phyloP scores from a whole-genome alignment of 257 asterid genomes.

The Leonotis leonurus region DNA sequence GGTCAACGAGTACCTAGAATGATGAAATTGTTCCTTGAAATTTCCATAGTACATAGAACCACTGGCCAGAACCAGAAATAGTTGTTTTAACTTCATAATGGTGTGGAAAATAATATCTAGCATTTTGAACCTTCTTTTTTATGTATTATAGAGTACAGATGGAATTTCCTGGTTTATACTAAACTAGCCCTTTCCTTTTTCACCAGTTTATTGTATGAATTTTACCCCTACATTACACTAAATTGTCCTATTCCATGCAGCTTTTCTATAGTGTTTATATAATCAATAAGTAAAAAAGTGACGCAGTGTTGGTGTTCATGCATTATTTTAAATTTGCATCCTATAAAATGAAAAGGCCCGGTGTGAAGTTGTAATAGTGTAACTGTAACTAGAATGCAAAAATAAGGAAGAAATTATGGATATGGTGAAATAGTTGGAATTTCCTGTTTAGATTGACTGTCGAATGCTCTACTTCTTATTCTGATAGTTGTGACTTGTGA shows the following conservation, averaged over 20 bases:
- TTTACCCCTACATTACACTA: not conserved
- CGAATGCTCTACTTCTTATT: not conserved
- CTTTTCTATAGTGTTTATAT: not conserved
- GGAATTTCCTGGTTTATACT: not conserved
- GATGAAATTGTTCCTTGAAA: not conserved
- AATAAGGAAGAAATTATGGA: not conserved
- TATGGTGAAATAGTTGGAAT: not conserved
- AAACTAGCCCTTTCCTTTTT: not conserved
- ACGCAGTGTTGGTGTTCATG: not conserved
- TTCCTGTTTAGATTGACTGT: slow-evolving; percentile 6
- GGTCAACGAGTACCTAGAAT: not conserved
- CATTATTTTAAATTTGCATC: not conserved
- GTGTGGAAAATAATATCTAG: not conserved
- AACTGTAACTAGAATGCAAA: not conserved
- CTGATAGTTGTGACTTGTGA: not conserved
- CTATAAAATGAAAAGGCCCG: not conserved
- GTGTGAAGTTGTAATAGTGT: not conserved
- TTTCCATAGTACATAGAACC: not conserved
- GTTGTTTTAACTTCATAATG: not conserved
- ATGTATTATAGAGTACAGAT: not conserved
- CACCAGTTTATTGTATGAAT: not conserved
- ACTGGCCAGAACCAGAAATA: not conserved
- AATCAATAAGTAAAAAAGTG: not conserved
- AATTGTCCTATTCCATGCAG: not conserved
- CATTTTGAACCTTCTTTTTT: not conserved